Percentiles rank a stretch among this genome's conserved stretches.
phyloP scores from a whole-genome alignment of 2,329 filamentous ascomycete species.

The Hymenoscyphus fructigenus region DNA sequence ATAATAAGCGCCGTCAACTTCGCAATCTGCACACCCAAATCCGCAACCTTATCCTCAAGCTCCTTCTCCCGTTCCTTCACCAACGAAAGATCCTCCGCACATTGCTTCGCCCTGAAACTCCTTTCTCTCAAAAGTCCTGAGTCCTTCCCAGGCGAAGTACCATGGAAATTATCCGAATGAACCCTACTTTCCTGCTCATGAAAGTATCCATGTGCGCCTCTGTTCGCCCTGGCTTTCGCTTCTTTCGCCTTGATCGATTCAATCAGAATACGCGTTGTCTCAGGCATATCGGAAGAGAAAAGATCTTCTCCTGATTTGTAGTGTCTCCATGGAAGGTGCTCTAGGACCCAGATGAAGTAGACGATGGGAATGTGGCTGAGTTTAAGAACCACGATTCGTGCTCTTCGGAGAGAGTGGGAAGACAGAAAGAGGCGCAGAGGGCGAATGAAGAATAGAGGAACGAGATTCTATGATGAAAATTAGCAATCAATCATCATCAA shows the following conservation, averaged over 20 bases:
- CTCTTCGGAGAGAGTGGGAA: conserved; percentile 61
- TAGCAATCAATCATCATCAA: conserved; percentile 27
- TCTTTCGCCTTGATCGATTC: conserved; percentile 15
- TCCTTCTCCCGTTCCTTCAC: conserved; percentile 19
- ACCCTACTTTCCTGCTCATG: neutral
- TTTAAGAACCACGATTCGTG: conserved; percentile 62
- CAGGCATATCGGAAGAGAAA: conserved; percentile 26
- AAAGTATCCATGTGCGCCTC: neutral
- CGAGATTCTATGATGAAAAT: conserved; percentile 56
- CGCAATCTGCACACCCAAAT: conserved; percentile 58
- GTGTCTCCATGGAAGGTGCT: conserved; percentile 40
- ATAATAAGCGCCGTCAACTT: conserved; percentile 54
- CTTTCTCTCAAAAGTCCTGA: neutral
- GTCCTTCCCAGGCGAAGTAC: neutral
- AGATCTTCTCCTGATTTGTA: conserved; percentile 19
- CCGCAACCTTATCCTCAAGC: conserved; percentile 51
- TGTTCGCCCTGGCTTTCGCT: conserved; percentile 7
- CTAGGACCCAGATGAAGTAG: conserved; percentile 57
- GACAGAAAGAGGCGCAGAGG: conserved; percentile 69
- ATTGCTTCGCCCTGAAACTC: conserved; percentile 2
- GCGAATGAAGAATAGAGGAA: conserved; percentile 69
- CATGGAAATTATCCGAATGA: neutral
- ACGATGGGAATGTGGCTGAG: conserved; percentile 67
- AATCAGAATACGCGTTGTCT: conserved; percentile 10
- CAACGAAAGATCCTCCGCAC: conserved; percentile 19